These are phyloP conservation scores for Knufia fluminis DNA, from an alignment of 2,329 filamentous ascomycete species.

Conservation along the genomic window DNA sequence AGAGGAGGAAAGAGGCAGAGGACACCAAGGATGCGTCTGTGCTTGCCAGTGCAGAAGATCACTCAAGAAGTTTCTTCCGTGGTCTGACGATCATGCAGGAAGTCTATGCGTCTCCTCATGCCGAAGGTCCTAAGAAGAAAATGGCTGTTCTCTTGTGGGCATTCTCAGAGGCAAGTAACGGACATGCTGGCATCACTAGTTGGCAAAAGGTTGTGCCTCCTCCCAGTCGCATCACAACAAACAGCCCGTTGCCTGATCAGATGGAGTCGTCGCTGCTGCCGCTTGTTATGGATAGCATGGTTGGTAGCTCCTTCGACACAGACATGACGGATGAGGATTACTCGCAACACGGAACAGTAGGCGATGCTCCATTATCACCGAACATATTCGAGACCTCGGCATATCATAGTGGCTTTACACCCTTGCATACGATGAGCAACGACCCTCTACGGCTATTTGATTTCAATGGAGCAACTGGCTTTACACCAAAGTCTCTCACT, in stretches of 20 bases:
- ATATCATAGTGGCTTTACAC: constrained; percentile 5
- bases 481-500: not conserved
- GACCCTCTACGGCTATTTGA: not conserved
- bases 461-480: not conserved
- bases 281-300: constrained; percentile 19
- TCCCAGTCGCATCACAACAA: constrained; percentile 29
- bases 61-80: constrained; percentile 30
- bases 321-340: constrained; percentile 12
- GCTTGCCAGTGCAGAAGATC: constrained; percentile 28
- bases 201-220: constrained; percentile 36
- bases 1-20: constrained; percentile 32
- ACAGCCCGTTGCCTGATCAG: constrained; percentile 28
- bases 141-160: constrained; percentile 40
- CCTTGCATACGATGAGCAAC: not conserved
- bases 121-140: constrained; percentile 24
- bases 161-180: constrained; percentile 34
- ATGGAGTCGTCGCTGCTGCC: constrained; percentile 17
- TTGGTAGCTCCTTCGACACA: constrained; percentile 13
- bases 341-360: constrained; percentile 7
- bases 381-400: not conserved
- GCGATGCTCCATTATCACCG: not conserved
- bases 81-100: constrained; percentile 39
- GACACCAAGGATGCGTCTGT: constrained; percentile 27
- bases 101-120: constrained; percentile 23
- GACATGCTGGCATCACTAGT: constrained; percentile 35